Evolutionary conservation across 2,329 filamentous ascomycete species (phyloP).

Genomic region (Pseudomassariella vexata): DNA sequence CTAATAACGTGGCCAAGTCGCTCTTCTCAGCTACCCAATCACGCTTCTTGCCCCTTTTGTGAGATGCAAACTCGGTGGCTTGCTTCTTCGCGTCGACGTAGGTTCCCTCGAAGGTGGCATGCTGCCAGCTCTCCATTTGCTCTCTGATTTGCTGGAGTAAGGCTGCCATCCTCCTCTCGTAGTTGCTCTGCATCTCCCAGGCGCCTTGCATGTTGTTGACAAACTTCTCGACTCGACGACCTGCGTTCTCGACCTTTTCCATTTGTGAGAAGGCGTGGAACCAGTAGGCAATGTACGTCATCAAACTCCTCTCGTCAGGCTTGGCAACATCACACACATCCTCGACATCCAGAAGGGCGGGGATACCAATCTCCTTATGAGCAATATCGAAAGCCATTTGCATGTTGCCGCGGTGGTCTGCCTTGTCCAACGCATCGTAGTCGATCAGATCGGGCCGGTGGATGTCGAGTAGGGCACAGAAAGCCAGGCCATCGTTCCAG

Average conservation of each 20-base stretch:
- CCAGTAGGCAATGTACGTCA: constrained; percentile 99
- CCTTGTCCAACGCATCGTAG: constrained; percentile 90
- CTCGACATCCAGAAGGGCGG: constrained; percentile 90
- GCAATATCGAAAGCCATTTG: constrained; percentile 96
- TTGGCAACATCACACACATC: constrained; percentile 96
- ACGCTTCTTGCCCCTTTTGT: constrained; percentile 86
- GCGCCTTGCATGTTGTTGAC: constrained; percentile 98
- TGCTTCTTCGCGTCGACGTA: constrained; percentile 91
- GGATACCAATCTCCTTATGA: constrained; percentile 92
- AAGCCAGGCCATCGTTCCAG: constrained; percentile 96
- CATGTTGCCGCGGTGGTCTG: constrained; percentile 94
- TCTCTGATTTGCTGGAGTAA: constrained; percentile 68
- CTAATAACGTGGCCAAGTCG: constrained; percentile 83
- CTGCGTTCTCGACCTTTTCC: constrained; percentile 97
- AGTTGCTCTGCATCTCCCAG: constrained; percentile 99
- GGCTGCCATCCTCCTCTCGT: constrained; percentile 83
- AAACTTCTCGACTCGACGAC: constrained; percentile 94
- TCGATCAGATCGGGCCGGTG: constrained; percentile 96
- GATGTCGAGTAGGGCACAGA: constrained; percentile 93
- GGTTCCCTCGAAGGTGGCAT: constrained; percentile 80
- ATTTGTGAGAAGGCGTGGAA: constrained; percentile 99
- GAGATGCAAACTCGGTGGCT: constrained; percentile 72
- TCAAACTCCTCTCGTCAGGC: constrained; percentile 91
- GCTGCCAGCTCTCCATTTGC: constrained; percentile 72
- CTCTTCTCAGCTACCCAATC: constrained; percentile 98